These are phyloP conservation scores for Sporothrix luriei DNA, from an alignment of 2,329 filamentous ascomycete genomes.

Conservation along the genomic window DNA sequence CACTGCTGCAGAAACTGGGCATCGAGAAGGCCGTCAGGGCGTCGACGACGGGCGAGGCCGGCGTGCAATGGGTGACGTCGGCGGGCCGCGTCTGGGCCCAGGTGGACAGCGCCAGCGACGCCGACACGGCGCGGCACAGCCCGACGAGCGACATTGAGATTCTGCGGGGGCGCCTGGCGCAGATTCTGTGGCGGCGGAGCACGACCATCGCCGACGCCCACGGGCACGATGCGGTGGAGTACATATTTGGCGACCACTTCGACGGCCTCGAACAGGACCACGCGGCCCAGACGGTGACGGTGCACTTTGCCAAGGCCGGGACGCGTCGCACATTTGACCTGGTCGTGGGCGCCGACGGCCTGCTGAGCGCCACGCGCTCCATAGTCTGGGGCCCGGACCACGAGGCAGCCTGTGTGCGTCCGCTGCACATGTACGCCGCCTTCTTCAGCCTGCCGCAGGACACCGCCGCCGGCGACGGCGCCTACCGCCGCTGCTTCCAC, in stretches of 20 bases:
- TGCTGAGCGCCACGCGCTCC: slow-evolving; percentile 53
- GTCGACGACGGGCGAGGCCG: slow-evolving; percentile 25
- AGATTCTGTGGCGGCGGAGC: slow-evolving; percentile 39
- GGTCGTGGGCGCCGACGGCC: slow-evolving; percentile 59
- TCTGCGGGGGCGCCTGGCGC: slow-evolving; percentile 43
- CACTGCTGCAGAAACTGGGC: slow-evolving; percentile 47
- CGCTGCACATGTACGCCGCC: slow-evolving; percentile 43
- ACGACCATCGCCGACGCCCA: slow-evolving; percentile 22
- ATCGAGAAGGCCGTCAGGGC: slow-evolving; percentile 45
- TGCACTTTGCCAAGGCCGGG: slow-evolving; percentile 50
- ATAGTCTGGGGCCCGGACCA: slow-evolving; percentile 42
- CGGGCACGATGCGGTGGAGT: slow-evolving; percentile 41
- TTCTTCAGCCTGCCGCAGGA: slow-evolving; percentile 47
- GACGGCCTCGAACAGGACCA: slow-evolving; percentile 31
- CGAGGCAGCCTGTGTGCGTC: slow-evolving; percentile 39
- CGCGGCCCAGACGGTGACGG: slow-evolving; percentile 38
- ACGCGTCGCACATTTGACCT: slow-evolving; percentile 51
- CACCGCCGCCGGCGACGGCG: slow-evolving; percentile 37
- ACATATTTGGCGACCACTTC: slow-evolving; percentile 39
- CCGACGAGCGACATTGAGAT: slow-evolving; percentile 46
- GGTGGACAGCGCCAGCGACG: slow-evolving; percentile 40
- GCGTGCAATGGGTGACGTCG: slow-evolving; percentile 42
- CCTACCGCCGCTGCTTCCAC: slow-evolving; percentile 44
- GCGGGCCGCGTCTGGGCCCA: slow-evolving; percentile 38
- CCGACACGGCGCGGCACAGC: slow-evolving; percentile 39